These are phyloP conservation scores for Russula virescens DNA, from an alignment of 768 basidiomycete genomes.

Conservation along the genomic window DNA sequence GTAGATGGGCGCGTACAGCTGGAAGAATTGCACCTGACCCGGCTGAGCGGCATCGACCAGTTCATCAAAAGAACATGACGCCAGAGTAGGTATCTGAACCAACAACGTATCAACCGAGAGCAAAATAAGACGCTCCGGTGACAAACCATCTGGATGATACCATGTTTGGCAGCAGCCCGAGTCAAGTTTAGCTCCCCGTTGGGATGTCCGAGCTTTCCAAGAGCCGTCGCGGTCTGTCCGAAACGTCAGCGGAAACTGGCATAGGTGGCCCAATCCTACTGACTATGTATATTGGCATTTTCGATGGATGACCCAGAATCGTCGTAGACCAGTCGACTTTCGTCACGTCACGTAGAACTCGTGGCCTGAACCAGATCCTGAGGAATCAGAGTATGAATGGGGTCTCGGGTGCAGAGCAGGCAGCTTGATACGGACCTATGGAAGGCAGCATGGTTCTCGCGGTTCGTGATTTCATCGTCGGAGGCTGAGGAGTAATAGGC, in stretches of 20 bases:
- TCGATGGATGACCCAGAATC: slow-evolving; percentile 70
- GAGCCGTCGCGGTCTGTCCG: slow-evolving; percentile 67
- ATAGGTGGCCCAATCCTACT: slow-evolving; percentile 23
- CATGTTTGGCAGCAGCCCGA: slow-evolving; percentile 76
- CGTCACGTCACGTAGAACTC: slow-evolving; percentile 68
- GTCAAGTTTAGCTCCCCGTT: slow-evolving; percentile 93
- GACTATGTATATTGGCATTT: slow-evolving; percentile 80
- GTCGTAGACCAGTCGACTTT: slow-evolving; percentile 80
- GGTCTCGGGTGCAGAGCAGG: background rate
- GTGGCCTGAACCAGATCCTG: slow-evolving; percentile 34
- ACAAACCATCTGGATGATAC: slow-evolving; percentile 65
- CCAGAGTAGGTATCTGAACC: slow-evolving; percentile 83
- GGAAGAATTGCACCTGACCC: slow-evolving; percentile 79
- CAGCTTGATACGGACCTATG: slow-evolving; percentile 52
- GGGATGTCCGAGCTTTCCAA: slow-evolving; percentile 93
- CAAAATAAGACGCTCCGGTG: background rate
- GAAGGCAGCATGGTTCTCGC: slow-evolving; percentile 89
- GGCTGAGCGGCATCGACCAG: slow-evolving; percentile 80
- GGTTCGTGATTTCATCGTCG: slow-evolving; percentile 87
- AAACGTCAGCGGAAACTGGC: background rate
- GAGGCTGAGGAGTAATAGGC: slow-evolving; percentile 96
- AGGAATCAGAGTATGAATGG: background rate
- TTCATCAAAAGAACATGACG: slow-evolving; percentile 95
- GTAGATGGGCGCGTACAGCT: slow-evolving; percentile 48
- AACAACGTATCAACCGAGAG: background rate